Evolutionary conservation across 768 basidiomycete species (phyloP).

Genomic region (Strobilomyces confusus): DNA sequence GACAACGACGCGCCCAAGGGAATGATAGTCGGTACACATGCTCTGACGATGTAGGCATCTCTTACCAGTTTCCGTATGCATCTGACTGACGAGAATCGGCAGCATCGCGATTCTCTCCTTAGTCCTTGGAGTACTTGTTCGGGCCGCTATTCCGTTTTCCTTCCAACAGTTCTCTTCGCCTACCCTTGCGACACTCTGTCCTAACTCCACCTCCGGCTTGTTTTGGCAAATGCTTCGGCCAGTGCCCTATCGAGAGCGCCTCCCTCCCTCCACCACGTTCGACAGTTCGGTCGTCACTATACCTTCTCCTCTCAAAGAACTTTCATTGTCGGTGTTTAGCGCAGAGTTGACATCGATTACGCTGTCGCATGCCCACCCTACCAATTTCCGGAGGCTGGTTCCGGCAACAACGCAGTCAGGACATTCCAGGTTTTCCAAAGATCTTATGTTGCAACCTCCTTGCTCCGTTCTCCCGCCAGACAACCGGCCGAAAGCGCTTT

Average conservation of each 20-base stretch:
- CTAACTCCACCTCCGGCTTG: slow-evolving; percentile 26
- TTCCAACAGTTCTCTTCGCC: slow-evolving; percentile 20
- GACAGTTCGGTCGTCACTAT: slow-evolving; percentile 30
- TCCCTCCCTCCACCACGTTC: slow-evolving; percentile 24
- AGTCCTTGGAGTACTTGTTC: slow-evolving; percentile 50
- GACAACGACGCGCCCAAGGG: slow-evolving; percentile 34
- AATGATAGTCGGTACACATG: slow-evolving; percentile 47
- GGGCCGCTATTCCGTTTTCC: slow-evolving; percentile 22
- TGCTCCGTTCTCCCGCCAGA: slow-evolving; percentile 22
- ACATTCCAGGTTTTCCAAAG: slow-evolving; percentile 28
- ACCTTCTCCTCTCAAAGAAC: slow-evolving; percentile 43
- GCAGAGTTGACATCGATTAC: slow-evolving; percentile 38
- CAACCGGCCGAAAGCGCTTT: slow-evolving; percentile 28
- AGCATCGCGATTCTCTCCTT: slow-evolving; percentile 70
- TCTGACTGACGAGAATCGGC: slow-evolving; percentile 11
- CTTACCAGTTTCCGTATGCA: slow-evolving; percentile 6
- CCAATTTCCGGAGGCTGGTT: slow-evolving; percentile 16
- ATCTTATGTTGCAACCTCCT: slow-evolving; percentile 36
- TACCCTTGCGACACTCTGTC: slow-evolving; percentile 14
- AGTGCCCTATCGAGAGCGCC: slow-evolving; percentile 38
- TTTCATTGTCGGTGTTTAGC: slow-evolving; percentile 49
- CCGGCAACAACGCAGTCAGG: slow-evolving; percentile 26
- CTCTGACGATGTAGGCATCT: slow-evolving; percentile 59
- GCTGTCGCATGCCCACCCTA: slow-evolving; percentile 24
- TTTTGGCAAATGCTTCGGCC: slow-evolving; percentile 43